Evolutionary conservation across 345 rosid genomes (phyloP), one percentile per base, ranked within the genome.

Genomic region (Capsella bursapastoris): DNA sequence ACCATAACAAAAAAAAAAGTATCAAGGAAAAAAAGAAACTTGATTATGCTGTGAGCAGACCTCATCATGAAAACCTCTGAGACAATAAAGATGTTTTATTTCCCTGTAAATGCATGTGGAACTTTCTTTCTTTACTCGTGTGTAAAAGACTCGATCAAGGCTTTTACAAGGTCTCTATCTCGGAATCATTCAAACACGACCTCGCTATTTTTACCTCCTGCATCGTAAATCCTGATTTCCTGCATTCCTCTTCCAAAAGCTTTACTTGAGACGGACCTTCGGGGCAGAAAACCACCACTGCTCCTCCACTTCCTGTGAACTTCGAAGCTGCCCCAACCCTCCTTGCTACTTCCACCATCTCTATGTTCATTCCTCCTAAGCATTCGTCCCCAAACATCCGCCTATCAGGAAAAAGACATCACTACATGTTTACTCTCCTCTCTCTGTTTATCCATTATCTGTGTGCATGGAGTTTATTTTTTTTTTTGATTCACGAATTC

Each of bases 291-390:
- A 77, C 97, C 69, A 95, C 89, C 66, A 89, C 96, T 8, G 97
- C 99, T 76, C 99, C 97, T 59, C 97, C 99, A 51, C 99, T 95
- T 64, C 97, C 96, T 0, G 99, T 95, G 75, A 92, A 92, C 79
- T 95, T 95, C 1, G 97, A 83, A 0, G 96, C 89, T 59, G 96
- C 94, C 3, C 96, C 97, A 12, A 86, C 81, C 55, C 84, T 85
- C 59, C 93, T 82, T 15, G 93, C 96, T 13, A 90, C 79, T 74
- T 90, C 96, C 84, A 92, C 96, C 97, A 95, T 92, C 80, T 95
- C 87, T 70, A 95, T 79, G 85, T 90, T 92, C 64, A 89, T 15
- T 11, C 79, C 83, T 55, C 96, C 96, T 4, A 95, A 82, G 73
- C 81, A 85, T 9, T 87, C 97, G 59, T 90, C 94, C 40, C 99